Evolutionary conservation across 768 basidiomycete genomes (phyloP).

Genomic region (Asterophora parasitica): DNA sequence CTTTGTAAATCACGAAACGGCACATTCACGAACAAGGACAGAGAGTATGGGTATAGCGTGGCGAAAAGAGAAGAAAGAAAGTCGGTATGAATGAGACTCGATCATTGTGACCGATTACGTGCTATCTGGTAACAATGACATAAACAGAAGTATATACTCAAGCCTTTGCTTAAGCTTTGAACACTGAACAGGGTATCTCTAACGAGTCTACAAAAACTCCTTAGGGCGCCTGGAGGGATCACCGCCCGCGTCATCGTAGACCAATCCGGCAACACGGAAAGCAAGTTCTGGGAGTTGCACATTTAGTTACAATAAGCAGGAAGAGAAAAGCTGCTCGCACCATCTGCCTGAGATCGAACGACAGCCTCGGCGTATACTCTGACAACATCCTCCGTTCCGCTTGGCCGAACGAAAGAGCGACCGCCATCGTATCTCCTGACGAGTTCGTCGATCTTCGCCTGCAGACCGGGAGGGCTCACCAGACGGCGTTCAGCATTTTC

Average conservation of each 20-base stretch:
- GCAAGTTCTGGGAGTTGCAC: slow-evolving; percentile 59
- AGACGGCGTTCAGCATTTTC: slow-evolving; percentile 91
- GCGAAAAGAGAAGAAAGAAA: neutral
- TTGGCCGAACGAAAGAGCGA: slow-evolving; percentile 90
- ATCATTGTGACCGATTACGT: slow-evolving; percentile 21
- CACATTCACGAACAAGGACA: slow-evolving; percentile 49
- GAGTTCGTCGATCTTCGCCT: slow-evolving; percentile 76
- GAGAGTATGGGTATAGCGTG: neutral
- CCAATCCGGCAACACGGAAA: slow-evolving; percentile 77
- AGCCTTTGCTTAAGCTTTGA: neutral
- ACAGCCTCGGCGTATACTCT: slow-evolving; percentile 94
- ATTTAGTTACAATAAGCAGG: neutral
- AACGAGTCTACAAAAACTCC: slow-evolving; percentile 57
- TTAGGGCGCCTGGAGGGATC: slow-evolving; percentile 70
- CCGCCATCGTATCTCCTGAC: slow-evolving; percentile 77
- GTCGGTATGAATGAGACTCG: neutral
- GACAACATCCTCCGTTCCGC: slow-evolving; percentile 97
- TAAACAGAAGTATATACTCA: slow-evolving; percentile 12
- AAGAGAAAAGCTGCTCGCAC: slow-evolving; percentile 34
- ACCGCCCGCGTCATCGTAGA: slow-evolving; percentile 81
- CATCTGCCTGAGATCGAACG: slow-evolving; percentile 70
- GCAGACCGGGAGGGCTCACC: slow-evolving; percentile 73
- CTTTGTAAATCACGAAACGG: slow-evolving; percentile 93
- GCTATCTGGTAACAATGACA: slow-evolving; percentile 25
- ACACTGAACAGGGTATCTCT: neutral